Base-by-base conservation (phyloP, 495 filamentous ascomycete species). In the Xylaria sp. region DNA sequence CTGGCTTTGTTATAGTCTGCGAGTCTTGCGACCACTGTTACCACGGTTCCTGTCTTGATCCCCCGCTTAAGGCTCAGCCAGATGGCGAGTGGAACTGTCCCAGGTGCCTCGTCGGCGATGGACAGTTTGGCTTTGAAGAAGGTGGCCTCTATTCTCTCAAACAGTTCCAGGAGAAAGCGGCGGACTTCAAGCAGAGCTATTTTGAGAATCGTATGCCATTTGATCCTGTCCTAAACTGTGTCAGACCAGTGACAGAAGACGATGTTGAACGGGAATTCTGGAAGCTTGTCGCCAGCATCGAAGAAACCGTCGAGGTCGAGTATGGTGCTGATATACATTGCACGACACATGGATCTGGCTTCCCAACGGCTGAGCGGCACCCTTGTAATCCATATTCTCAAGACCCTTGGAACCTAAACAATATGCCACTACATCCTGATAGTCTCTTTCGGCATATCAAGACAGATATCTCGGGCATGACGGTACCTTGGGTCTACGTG, bases 401-500 rank as follows among this genome's bases (percentile, higher is more conserved):
- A 0, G 93, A 98, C 82, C 91, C 93, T 2, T 99, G 96, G 96
- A 99, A 99, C 75, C 85, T 99, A 70, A 99, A 97, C 78, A 90
- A 97, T 21, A 86, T 99, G 71, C 96, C 96, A 0, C 87, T 97
- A 65, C 90, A 98, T 77, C 89, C 92, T 0, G 95, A 98, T 52
- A 98, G 95, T 7, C 86, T 99, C 11, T 98, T 98, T 82, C 88
- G 94, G 63, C 93, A 99, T 78, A 98, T 98, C 85, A 98, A 98
- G 78, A 92, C 95, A 0, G 96, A 99, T 80, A 95, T 99, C 69
- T 98, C 96, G n/a, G 96, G 96, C 43, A 99, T 99, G 96, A 99
- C 96, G 0, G 95, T 99, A 7, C 96, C 96, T 19, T 99, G 96
- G 96, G 89, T 98, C 7, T 99, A 99, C 78, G 97, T 99, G n/a